These are phyloP conservation scores for Fraxinus excelsior DNA, from an alignment of 257 asterid genomes.

Conservation along the genomic window DNA sequence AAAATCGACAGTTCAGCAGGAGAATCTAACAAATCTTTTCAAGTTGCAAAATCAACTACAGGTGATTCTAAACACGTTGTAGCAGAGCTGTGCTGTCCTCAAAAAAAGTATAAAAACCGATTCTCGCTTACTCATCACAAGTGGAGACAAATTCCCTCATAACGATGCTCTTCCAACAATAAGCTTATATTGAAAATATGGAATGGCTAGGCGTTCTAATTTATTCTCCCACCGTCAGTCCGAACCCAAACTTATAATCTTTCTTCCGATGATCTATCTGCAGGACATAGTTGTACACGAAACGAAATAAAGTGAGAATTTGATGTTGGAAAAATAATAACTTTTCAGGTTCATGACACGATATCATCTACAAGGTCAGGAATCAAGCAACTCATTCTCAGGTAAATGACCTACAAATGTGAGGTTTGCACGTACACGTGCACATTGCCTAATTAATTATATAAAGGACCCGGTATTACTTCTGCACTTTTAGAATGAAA, in stretches of 20 bases:
- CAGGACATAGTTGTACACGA: constrained; percentile 20
- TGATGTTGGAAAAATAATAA: not conserved
- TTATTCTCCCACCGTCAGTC: constrained; percentile 87
- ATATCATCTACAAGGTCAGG: too few species aligned
- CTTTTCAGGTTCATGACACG: not conserved
- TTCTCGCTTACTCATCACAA: not conserved
- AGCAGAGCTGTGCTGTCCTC: not conserved
- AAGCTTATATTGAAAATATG: not conserved
- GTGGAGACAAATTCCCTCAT: not conserved
- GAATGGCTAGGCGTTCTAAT: not conserved
- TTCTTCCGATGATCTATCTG: constrained; percentile 85
- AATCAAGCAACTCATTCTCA: too few species aligned
- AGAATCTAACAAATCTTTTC: not conserved
- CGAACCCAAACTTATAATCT: constrained; percentile 87
- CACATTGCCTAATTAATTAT: too few species aligned
- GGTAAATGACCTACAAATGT: too few species aligned
- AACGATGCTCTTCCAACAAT: not conserved
- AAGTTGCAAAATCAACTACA: not conserved
- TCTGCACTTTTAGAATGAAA: too few species aligned
- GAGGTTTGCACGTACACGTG: too few species aligned
- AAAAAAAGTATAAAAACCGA: not conserved
- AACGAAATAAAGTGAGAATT: not conserved
- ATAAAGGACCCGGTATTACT: too few species aligned
- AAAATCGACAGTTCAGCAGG: not conserved
- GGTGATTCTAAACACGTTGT: not conserved